A percentile compares a stretch with the other conserved stretches of the same genome.
phyloP scores from a whole-genome alignment of 805 yeast species.

The Saccharomycopsis fodiens region DNA sequence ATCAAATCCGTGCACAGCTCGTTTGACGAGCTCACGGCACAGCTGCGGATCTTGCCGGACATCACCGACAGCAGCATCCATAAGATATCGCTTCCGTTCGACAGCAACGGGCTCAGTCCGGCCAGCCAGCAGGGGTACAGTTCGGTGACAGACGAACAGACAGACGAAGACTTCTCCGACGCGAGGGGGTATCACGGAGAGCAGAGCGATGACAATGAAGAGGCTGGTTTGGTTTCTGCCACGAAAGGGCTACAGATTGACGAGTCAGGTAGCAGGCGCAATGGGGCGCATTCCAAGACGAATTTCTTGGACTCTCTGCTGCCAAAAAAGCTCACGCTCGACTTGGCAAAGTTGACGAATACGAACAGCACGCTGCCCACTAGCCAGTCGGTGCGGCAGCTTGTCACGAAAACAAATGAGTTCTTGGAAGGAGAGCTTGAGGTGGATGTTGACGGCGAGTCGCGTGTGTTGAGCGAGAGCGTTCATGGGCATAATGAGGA shows the following conservation, averaged over 20 bases:
- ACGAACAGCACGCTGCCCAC: background rate
- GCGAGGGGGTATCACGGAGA: background rate
- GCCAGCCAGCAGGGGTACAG: background rate
- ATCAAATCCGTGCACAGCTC: background rate
- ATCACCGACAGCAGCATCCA: background rate
- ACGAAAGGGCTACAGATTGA: background rate
- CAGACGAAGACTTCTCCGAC: background rate
- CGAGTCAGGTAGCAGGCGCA: background rate
- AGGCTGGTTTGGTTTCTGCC: background rate
- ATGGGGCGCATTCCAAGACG: too few species aligned
- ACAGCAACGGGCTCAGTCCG: background rate
- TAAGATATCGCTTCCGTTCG: background rate
- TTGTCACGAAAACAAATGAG: slow-evolving; percentile 5
- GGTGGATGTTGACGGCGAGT: background rate
- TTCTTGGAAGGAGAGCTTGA: slow-evolving; percentile 5
- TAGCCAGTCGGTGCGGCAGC: background rate
- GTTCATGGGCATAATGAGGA: slow-evolving; percentile 2
- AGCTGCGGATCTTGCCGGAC: background rate
- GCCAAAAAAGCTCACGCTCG: background rate
- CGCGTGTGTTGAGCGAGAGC: slow-evolving; percentile 2
- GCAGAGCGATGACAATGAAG: background rate
- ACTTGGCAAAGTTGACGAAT: background rate
- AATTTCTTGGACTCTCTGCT: background rate
- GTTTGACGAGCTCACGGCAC: background rate
- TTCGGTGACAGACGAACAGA: background rate